Evolutionary conservation across 2,329 filamentous ascomycete species (phyloP), one percentile per base, ranked within the genome.

Genomic region (Geosmithia putterillii): DNA sequence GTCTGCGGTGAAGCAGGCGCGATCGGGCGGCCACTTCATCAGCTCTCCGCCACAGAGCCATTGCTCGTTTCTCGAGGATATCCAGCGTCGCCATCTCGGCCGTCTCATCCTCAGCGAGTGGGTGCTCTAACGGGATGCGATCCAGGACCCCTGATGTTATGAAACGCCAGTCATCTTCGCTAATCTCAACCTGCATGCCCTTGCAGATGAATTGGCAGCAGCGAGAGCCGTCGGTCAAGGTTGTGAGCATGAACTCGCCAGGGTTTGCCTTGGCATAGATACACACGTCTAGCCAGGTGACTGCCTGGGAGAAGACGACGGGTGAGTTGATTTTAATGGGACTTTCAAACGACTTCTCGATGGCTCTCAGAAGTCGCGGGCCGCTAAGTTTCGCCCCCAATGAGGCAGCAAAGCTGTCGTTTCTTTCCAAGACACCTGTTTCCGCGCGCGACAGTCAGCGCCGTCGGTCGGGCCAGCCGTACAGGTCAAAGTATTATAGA

Each of bases 251-350:
- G 60, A 94, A 92, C 44, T 90, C 84, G 50, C 78, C 73, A 0
- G 86, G 84, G 49, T 87, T 88, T 49, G 78, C 79, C 55, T 83
- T 84, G 49, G 87, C 84, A 62, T 89, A 92, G 50, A 84, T 79
- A 50, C 94, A 83, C 42, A 94, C 80, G 54, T 94, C 87, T 35
- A 92, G 69, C 87, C 87, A 95, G 12, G 79, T 83, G 44, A 92
- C 74, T 6, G 70, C 71, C 4, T 71, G 74, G 25, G 72, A 64
- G 71, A 76, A 55, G 63, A 78, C 60, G 74, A 83, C 52, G 70
- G 71, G 45, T 42, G 57, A 64, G 43, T 52, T 65, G 9, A 62
- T 69, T 43, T 57, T 79, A 47, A 89, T 87, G 19, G 84, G 79
- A 0, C 83, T 84, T 50, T 94, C 86, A 54, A 95, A 94, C 44